Base-by-base conservation (phyloP, 2,329 filamentous ascomycete genomes). In the Calonectria crousiana region DNA sequence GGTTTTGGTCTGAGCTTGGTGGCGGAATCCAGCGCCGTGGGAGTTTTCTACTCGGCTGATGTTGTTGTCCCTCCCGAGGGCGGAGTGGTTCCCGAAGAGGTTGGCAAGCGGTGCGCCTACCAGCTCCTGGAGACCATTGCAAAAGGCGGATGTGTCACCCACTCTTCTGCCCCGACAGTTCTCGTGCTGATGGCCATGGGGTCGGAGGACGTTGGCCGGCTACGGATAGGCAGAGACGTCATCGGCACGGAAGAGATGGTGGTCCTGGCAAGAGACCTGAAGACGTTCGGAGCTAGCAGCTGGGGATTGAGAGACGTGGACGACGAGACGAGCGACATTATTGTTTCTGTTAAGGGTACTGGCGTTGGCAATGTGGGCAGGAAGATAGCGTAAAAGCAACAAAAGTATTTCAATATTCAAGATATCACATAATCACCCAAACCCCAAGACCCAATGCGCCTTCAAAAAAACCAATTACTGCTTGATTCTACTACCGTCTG, bases 121-220 rank as follows among this genome's bases (percentile, higher is more conserved):
- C 96, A 98, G 84, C 87, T 99, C 66, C 87, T 99, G 16, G 96
- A 98, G 85, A 90, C 92, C 28, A 93, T 98, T 75, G 91, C 91
- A 67, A 91, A 93, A 79, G 96, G 96, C 14, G 97, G 97, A 1
- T 98, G 95, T 83, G 94, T 95, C 4, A 93, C 92, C 68, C 89
- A 88, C 18, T 90, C 93, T 4, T 94, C 95, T 3, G 92, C 93
- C 6, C 88, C 91, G 4, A 96, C 93, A 0, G 90, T 98, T 77
- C 85, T 99, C 68, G 94, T 93, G 23, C 88, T 99, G 76, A 99
- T 99, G 97, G 95, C 96, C 41, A 98, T 99, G 97, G 97, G 97
- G 0, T 95, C 94, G 1, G 97, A 98, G 83, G 97, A 99, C 84
- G 95, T 99, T 18, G 97, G 97, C 6, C 91, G 97, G 73, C 84